Percentiles rank a stretch among this genome's conserved stretches.
Conservation (phyloP, 345 rosid genomes). For the Arabidopsis thaliana region DNA sequence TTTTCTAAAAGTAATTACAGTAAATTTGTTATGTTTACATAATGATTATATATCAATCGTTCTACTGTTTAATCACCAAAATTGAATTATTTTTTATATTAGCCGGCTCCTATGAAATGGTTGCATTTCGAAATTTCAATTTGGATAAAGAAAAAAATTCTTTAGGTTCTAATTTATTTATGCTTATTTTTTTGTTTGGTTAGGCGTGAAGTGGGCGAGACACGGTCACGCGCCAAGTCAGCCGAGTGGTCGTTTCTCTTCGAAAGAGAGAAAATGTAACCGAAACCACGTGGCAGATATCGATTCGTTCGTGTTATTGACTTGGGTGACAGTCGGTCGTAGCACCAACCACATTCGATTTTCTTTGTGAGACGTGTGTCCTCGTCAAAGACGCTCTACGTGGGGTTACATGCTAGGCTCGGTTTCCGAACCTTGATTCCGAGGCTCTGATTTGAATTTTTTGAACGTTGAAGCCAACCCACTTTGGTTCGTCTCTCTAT, state of each 20-base stretch:
- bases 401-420: constrained; percentile 44
- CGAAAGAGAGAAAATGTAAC: neutral
- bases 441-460: constrained; percentile 54
- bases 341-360: constrained; percentile 22
- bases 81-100: constrained; percentile 4
- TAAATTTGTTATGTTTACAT: neutral
- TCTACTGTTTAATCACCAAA: constrained; percentile 5
- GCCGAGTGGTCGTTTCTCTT: constrained; percentile 14
- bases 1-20: constrained; percentile 6
- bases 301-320: neutral
- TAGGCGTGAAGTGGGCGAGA: neutral
- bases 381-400: constrained; percentile 51
- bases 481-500: neutral
- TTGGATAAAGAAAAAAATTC: neutral
- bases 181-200: constrained; percentile 6
- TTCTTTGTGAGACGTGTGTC: constrained; percentile 49
- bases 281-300: neutral
- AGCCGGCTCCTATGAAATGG: neutral
- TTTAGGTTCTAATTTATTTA: too few species aligned
- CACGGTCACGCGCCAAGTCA: constrained; percentile 26
- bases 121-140: neutral
- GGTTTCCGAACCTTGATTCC: constrained; percentile 48
- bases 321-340: constrained; percentile 40
- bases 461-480: constrained; percentile 56
- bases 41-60: neutral